Conservation (phyloP, 805 yeast genomes). For the Saturnispora bothae region DNA sequence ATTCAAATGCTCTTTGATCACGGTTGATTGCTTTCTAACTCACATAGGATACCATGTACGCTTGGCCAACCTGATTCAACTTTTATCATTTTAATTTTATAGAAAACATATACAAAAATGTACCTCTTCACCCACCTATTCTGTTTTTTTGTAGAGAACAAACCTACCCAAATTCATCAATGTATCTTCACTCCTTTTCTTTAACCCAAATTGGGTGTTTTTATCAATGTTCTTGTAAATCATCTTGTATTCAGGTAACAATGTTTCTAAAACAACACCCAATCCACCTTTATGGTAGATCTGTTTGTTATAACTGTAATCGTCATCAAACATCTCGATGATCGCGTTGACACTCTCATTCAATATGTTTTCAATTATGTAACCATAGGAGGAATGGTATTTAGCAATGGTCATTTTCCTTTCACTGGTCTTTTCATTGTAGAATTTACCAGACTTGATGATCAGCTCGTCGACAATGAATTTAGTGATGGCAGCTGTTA, state of each 20-base stretch:
- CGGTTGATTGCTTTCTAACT: too few relatives aligned
- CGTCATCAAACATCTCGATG: constrained; percentile 76
- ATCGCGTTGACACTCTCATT: constrained; percentile 55
- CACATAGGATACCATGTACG: too few relatives aligned
- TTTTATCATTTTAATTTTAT: too few relatives aligned
- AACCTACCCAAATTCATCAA: constrained; percentile 61
- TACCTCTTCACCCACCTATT: constrained; percentile 20
- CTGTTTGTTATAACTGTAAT: constrained; percentile 54
- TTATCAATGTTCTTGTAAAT: constrained; percentile 57
- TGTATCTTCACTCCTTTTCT: constrained; percentile 57
- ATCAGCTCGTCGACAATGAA: constrained; percentile 21
- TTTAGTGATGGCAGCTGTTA: constrained; percentile 16
- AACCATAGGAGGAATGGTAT: constrained; percentile 19
- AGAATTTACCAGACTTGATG: constrained; percentile 13
- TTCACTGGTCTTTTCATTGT: constrained; percentile 4
- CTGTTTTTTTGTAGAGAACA: constrained; percentile 59
- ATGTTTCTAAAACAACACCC: constrained; percentile 30
- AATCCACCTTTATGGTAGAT: constrained; percentile 51
- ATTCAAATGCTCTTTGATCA: too few relatives aligned
- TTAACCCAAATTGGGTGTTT: constrained; percentile 45
- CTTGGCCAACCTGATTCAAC: too few relatives aligned
- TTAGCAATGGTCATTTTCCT: constrained; percentile 10
- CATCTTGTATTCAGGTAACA: constrained; percentile 39
- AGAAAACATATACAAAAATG: background rate
- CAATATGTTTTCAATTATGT: constrained; percentile 23